A percentile compares a stretch with the other conserved stretches of the same genome.
Conservation (phyloP, 495 filamentous ascomycete species). For the Penicillium daleae region DNA sequence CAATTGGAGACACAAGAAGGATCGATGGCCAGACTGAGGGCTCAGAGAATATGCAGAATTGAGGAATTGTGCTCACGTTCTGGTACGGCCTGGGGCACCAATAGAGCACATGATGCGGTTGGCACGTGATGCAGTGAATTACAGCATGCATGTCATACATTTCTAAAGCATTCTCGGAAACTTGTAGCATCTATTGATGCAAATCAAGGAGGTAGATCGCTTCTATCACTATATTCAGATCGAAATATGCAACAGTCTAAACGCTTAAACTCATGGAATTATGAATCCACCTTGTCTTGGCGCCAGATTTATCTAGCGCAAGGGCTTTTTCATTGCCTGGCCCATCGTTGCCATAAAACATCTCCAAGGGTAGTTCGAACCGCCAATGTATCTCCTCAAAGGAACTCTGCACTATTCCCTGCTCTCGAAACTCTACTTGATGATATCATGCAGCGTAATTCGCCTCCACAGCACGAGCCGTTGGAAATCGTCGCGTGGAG, state of each 20-base stretch:
- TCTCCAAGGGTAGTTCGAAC: no score
- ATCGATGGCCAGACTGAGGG: not conserved
- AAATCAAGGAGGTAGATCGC: no score
- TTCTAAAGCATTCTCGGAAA: no score
- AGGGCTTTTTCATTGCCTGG: not conserved
- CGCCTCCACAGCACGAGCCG: not conserved
- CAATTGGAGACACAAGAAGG: not conserved
- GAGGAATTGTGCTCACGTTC: not conserved
- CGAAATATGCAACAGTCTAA: not conserved
- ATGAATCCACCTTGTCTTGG: not conserved
- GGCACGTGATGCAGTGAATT: no score
- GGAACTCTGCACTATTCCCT: not conserved
- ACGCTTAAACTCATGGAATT: not conserved
- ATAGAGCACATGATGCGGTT: not conserved
- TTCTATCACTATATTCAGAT: not conserved
- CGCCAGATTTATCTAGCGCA: not conserved
- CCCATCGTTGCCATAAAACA: not conserved
- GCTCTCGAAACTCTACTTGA: not conserved
- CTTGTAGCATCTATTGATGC: no score
- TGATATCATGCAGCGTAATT: constrained; percentile 5
- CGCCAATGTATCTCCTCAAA: no score
- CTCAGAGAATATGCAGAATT: not conserved
- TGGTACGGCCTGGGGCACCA: not conserved
- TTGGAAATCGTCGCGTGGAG: constrained; percentile 11
- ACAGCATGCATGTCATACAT: no score